Base-by-base conservation (phyloP, 306 rosid genomes). In the Dryas alaskensis region DNA sequence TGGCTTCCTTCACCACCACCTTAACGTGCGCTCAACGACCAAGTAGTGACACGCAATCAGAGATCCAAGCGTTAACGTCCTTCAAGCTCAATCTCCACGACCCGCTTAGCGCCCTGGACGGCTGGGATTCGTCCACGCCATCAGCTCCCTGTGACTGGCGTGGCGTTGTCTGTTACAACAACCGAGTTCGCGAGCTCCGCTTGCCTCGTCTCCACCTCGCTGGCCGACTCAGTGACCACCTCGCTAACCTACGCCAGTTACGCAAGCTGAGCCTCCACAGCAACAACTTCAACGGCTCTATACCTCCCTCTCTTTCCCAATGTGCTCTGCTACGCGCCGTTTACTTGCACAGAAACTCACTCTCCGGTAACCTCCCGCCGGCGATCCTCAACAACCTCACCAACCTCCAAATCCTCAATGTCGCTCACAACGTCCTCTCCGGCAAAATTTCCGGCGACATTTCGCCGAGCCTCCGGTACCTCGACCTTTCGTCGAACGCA, bases 81-180 rank as follows among this genome's bases (percentile, higher is more conserved):
- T 92, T 89, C 81, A 92, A 82, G 82, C 67, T 22, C 37, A 67
- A 6, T 63, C 88, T 92, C 63, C 76, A 75, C 16, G 96, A 92
- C 73, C 97, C 96, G 0, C 85, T 88, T 0, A 91, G 90, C 44
- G 79, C 84, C 19, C 58, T 92, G 11, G 85, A 83, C 65, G 75
- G 81, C 3, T 92, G 93, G 97, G 87, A 83, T 60, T 52, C 93
- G 0, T 67, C 93, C 73, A 78, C 90, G 6, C 83, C 90, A 0
- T 76, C 85, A 2, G 92, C 97, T 10, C 97, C 93, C 22, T 88
- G 93, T 63, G 97, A 92, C 81, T 92, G 93, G 93, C 86, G 76
- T 13, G 93, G 97, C 77, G 79, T 88, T 48, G 47, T 78, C 13
- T 92, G 97, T 68, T 76, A 4, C 74, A 61, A 82, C 40, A 76